phyloP scores from a whole-genome alignment of 306 rosid genomes.

The Abrus pulchellus region DNA sequence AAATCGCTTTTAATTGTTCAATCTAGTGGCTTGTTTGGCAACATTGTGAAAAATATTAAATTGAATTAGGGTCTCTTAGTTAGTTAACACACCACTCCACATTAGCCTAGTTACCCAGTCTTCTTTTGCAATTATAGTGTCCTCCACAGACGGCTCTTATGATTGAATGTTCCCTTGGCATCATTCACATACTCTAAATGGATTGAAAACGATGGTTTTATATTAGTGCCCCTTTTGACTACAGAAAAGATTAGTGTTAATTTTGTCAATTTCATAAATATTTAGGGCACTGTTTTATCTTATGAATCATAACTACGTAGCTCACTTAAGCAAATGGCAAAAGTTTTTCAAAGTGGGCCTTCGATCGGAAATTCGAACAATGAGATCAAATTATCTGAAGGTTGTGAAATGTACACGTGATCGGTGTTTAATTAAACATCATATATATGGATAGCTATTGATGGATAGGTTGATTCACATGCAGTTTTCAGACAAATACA shows the following conservation, averaged over 20 bases:
- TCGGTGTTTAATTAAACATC: conserved; percentile 39
- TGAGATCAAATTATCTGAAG: conserved; percentile 7
- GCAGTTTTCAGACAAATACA: conserved; percentile 46
- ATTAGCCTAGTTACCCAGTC: conserved; percentile 32
- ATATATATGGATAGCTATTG: conserved; percentile 13
- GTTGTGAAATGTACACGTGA: conserved; percentile 41
- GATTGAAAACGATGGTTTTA: conserved; percentile 43
- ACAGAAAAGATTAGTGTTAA: conserved; percentile 27
- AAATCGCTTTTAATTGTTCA: conserved; percentile 9
- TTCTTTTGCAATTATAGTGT: conserved; percentile 52
- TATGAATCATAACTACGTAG: not conserved
- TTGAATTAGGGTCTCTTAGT: conserved; percentile 1
- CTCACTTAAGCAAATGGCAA: conserved; percentile 27
- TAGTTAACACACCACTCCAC: conserved; percentile 46
- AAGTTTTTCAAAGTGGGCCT: conserved; percentile 37
- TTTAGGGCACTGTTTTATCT: not conserved
- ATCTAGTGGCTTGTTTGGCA: conserved; percentile 37
- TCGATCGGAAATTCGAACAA: conserved; percentile 17
- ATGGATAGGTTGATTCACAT: conserved; percentile 43
- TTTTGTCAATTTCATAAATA: conserved; percentile 19
- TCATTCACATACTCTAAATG: conserved; percentile 44
- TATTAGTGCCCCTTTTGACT: conserved; percentile 53
- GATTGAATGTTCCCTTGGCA: conserved; percentile 56
- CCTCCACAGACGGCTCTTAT: conserved; percentile 49
- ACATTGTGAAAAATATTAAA: not conserved